A percentile compares a stretch with the other conserved stretches of the same genome.
phyloP scores from a whole-genome alignment of 2,329 filamentous ascomycete species.

The Fusarium sp. region DNA sequence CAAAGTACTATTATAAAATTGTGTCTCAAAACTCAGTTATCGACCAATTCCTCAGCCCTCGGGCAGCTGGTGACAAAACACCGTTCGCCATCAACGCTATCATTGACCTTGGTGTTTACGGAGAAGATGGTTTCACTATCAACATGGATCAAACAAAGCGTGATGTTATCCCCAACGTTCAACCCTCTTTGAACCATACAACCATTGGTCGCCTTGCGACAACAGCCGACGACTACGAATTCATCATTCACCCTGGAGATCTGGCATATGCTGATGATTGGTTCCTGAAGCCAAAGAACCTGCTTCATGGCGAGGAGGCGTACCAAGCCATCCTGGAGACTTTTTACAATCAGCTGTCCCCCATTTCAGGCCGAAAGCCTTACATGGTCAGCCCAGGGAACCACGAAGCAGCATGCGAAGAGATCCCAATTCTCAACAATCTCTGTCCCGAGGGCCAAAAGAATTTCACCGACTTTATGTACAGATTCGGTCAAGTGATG shows the following conservation, averaged over 20 bases:
- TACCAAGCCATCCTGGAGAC: constrained; percentile 25
- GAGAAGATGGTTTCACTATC: constrained; percentile 27
- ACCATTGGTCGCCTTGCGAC: constrained; percentile 27
- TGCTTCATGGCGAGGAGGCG: constrained; percentile 17
- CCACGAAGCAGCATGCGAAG: constrained; percentile 27
- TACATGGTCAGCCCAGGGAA: constrained; percentile 32
- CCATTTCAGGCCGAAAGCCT: constrained; percentile 11
- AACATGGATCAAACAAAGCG: constrained; percentile 22
- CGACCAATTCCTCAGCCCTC: constrained; percentile 22
- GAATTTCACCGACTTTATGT: constrained; percentile 35
- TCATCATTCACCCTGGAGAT: constrained; percentile 27
- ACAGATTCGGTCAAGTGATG: constrained; percentile 12
- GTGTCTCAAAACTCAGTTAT: neutral
- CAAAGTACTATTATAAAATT: constrained; percentile 27
- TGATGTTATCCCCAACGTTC: constrained; percentile 14
- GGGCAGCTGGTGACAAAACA: constrained; percentile 15
- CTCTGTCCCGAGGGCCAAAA: constrained; percentile 29
- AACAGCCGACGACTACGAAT: constrained; percentile 24
- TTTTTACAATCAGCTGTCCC: constrained; percentile 25
- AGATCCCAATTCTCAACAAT: constrained; percentile 14
- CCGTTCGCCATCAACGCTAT: constrained; percentile 29
- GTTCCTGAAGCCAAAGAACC: constrained; percentile 24
- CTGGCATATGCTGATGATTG: constrained; percentile 20
- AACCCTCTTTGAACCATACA: constrained; percentile 24
- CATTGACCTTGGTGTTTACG: constrained; percentile 30